Conservation (phyloP, 192 early-diverging fungal species). For the Coemansia sp. region DNA sequence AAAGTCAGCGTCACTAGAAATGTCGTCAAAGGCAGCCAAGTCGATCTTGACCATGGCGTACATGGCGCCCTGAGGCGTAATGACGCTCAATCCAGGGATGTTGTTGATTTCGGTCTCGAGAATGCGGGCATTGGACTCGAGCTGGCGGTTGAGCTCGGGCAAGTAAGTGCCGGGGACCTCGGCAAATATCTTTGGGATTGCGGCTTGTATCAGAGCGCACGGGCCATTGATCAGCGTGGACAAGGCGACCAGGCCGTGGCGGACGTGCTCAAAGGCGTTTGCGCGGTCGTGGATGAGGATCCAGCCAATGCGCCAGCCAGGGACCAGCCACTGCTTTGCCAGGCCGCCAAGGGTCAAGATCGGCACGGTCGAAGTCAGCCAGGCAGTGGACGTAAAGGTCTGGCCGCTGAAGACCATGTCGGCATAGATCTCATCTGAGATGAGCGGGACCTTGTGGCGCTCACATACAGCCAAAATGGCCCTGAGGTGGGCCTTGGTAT, state of each 20-base stretch:
- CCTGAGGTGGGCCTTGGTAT: slow-evolving; percentile 69
- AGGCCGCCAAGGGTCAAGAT: slow-evolving; percentile 83
- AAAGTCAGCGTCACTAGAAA: slow-evolving; percentile 80
- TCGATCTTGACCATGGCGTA: slow-evolving; percentile 88
- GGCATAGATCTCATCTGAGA: slow-evolving; percentile 92
- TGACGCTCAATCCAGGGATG: slow-evolving; percentile 73
- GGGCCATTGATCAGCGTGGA: slow-evolving; percentile 81
- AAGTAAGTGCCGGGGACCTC: slow-evolving; percentile 72
- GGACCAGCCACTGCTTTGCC: slow-evolving; percentile 88
- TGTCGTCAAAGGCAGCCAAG: slow-evolving; percentile 68
- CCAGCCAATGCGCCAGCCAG: slow-evolving; percentile 96
- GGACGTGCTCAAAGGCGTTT: slow-evolving; percentile 56
- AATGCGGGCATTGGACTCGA: slow-evolving; percentile 72
- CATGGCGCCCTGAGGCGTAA: slow-evolving; percentile 92
- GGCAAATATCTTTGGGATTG: slow-evolving; percentile 78
- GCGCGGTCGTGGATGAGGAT: slow-evolving; percentile 76
- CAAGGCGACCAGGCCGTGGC: slow-evolving; percentile 72
- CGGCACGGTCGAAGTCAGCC: slow-evolving; percentile 80
- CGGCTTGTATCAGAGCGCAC: slow-evolving; percentile 77
- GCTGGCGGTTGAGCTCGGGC: slow-evolving; percentile 66
- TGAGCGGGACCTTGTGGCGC: slow-evolving; percentile 77
- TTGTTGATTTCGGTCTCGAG: slow-evolving; percentile 63
- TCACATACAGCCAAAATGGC: slow-evolving; percentile 76
- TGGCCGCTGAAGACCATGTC: slow-evolving; percentile 78
- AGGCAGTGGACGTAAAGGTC: slow-evolving; percentile 69